A percentile compares a stretch with the other conserved stretches of the same genome.
Conservation (phyloP, 2,329 filamentous ascomycete genomes). For the Beauveria brongniartii region DNA sequence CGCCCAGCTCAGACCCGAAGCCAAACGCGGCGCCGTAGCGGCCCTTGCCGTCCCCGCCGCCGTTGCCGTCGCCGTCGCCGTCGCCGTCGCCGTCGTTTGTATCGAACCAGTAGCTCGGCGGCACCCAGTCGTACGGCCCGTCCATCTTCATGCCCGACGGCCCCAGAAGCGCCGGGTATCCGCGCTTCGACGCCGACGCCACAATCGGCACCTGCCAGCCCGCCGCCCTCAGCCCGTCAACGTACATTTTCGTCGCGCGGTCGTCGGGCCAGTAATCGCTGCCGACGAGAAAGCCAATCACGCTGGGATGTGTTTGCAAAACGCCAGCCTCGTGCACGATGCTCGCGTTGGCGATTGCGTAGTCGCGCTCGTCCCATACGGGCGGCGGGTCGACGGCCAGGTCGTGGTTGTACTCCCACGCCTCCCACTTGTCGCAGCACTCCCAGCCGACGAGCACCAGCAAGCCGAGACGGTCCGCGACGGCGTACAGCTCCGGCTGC, state of each 20-base stretch:
- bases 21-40: constrained; percentile 50
- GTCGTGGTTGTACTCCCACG: constrained; percentile 53
- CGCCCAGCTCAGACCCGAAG: constrained; percentile 54
- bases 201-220: constrained; percentile 52
- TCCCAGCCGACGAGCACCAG: constrained; percentile 59
- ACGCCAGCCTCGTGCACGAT: constrained; percentile 53
- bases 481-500: constrained; percentile 50
- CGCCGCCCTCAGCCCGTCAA: constrained; percentile 38
- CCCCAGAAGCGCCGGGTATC: constrained; percentile 42
- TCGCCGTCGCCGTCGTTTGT: constrained; percentile 27
- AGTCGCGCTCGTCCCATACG: constrained; percentile 45
- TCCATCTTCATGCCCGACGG: constrained; percentile 58
- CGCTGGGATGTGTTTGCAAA: constrained; percentile 51
- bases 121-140: constrained; percentile 59
- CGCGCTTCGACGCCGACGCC: constrained; percentile 46
- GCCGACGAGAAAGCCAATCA: constrained; percentile 51
- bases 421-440: constrained; percentile 62
- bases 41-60: constrained; percentile 21
- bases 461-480: constrained; percentile 50
- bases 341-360: constrained; percentile 42
- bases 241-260: constrained; percentile 43
- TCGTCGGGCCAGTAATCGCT: constrained; percentile 58
- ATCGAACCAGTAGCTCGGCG: constrained; percentile 57
- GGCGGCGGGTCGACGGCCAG: constrained; percentile 27
- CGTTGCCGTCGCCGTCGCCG: too few relatives aligned